Evolutionary conservation across 1,284 basidiomycete genomes (phyloP).

Genomic region (Pyrrhoderma lamaoense): DNA sequence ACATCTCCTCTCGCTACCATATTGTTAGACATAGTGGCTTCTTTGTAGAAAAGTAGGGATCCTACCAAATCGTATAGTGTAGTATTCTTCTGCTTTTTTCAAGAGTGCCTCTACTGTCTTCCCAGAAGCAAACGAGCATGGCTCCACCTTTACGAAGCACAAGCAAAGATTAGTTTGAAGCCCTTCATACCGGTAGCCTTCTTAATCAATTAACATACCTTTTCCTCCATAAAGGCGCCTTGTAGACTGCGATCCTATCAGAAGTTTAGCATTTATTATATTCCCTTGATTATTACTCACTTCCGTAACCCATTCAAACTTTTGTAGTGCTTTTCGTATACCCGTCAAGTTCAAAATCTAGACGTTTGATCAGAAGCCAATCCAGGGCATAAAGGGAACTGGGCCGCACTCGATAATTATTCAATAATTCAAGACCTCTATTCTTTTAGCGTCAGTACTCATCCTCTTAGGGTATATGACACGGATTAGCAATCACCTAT

Average conservation of each 20-base stretch:
- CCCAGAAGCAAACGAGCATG: constrained; percentile 54
- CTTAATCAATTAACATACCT: constrained; percentile 46
- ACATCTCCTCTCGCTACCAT: constrained; percentile 70
- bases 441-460: neutral
- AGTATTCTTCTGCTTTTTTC: constrained; percentile 67
- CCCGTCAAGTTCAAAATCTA: constrained; percentile 85
- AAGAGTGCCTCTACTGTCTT: constrained; percentile 60
- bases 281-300: constrained; percentile 30
- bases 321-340: constrained; percentile 88
- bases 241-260: constrained; percentile 34
- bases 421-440: constrained; percentile 71
- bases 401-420: constrained; percentile 74
- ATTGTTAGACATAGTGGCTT: constrained; percentile 19
- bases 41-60: constrained; percentile 23
- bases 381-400: too few relatives aligned
- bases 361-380: neutral
- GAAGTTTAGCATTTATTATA: too few relatives aligned
- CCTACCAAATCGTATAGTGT: constrained; percentile 66
- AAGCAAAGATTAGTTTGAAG: too few relatives aligned
- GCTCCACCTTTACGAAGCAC: constrained; percentile 63
- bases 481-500: constrained; percentile 37
- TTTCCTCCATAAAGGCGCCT: constrained; percentile 70
- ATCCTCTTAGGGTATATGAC: neutral
- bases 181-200: too few relatives aligned
- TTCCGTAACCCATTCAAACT: constrained; percentile 83